A percentile compares a stretch with the other conserved stretches of the same genome.
These are phyloP conservation scores for Pluteus cervinus DNA, from an alignment of 768 basidiomycete genomes.

Conservation along the genomic window DNA sequence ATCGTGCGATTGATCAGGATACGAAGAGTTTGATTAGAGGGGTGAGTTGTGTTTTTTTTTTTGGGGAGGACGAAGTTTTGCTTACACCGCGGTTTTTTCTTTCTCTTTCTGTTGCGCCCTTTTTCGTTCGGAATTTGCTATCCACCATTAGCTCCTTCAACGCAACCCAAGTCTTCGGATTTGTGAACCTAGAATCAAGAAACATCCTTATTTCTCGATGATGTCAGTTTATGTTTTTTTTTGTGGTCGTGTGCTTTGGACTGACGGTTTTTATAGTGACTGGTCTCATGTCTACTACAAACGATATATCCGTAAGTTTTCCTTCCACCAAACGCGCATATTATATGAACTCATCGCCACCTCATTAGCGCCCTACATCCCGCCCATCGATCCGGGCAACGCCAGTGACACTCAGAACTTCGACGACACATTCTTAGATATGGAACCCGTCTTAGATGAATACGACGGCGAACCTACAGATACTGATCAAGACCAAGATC, in stretches of 20 bases:
- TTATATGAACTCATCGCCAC: slow-evolving; percentile 16
- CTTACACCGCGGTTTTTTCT: slow-evolving; percentile 7
- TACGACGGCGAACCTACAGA: slow-evolving; percentile 57
- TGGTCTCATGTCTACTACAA: slow-evolving; percentile 94
- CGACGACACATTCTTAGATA: slow-evolving; percentile 93
- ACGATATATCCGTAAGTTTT: slow-evolving; percentile 78
- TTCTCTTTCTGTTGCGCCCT: too few species aligned
- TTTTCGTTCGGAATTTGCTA: too few species aligned
- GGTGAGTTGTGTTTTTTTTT: slow-evolving; percentile 41
- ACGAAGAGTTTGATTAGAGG: slow-evolving; percentile 95
- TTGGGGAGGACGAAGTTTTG: background rate
- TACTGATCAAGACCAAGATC: slow-evolving; percentile 62
- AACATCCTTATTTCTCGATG: slow-evolving; percentile 92
- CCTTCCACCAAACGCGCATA: slow-evolving; percentile 5
- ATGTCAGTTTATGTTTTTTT: slow-evolving; percentile 48
- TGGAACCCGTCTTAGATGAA: slow-evolving; percentile 88
- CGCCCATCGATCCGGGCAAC: slow-evolving; percentile 84
- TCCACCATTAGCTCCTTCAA: slow-evolving; percentile 67
- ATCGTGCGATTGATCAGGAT: slow-evolving; percentile 88
- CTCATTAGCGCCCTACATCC: slow-evolving; percentile 95
- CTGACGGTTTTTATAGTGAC: slow-evolving; percentile 46
- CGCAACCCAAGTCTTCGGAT: slow-evolving; percentile 87
- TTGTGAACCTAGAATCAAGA: slow-evolving; percentile 89
- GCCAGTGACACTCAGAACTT: slow-evolving; percentile 97
- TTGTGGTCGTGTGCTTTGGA: slow-evolving; percentile 10